A percentile compares a stretch with the other conserved stretches of the same genome.
phyloP scores from a whole-genome alignment of 164 flowering plant species.

The Malania oleifera region DNA sequence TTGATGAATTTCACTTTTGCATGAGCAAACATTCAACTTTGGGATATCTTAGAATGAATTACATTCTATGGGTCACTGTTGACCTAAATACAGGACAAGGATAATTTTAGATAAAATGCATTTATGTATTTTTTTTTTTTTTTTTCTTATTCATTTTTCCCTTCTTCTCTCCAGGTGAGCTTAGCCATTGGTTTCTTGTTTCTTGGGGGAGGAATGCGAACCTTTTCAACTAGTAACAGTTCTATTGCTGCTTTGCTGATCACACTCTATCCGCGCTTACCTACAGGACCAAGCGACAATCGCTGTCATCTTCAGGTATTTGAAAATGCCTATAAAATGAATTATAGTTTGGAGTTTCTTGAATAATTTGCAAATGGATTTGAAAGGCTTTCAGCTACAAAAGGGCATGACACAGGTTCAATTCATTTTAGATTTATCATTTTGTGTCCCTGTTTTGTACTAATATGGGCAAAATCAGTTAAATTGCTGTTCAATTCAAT shows the following conservation, averaged over 20 bases:
- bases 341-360: no score
- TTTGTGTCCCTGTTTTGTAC: neutral
- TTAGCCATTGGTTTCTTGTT: conserved; percentile 91
- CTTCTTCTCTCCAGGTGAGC: conserved; percentile 53
- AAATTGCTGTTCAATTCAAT: neutral
- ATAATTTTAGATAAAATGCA: no score
- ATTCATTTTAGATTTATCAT: neutral
- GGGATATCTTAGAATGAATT: no score
- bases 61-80: no score
- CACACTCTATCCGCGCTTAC: conserved; percentile 90
- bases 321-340: neutral
- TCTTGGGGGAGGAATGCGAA: conserved; percentile 93
- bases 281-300: conserved; percentile 95
- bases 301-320: conserved; percentile 96
- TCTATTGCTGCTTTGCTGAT: conserved; percentile 80
- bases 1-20: no score
- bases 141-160: neutral
- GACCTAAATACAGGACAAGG: no score
- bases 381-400: no score
- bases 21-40: no score
- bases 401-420: no score
- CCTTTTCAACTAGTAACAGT: conserved; percentile 82
- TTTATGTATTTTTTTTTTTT: neutral
- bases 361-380: no score
- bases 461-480: neutral